phyloP scores from a whole-genome alignment of 2,329 filamentous ascomycete genomes.

The Macrophomina phaseolina region DNA sequence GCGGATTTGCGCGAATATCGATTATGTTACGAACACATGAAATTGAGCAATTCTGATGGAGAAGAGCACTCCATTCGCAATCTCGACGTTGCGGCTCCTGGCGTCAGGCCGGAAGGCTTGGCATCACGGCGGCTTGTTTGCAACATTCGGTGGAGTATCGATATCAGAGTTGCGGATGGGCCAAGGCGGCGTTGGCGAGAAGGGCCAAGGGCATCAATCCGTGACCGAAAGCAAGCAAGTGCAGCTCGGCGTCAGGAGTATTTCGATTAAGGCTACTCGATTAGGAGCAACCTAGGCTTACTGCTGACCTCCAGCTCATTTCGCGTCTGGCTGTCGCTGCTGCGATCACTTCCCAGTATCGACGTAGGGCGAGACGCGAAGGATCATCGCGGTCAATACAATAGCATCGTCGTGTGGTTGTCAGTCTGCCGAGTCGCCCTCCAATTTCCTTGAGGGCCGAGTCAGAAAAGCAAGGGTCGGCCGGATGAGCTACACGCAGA shows the following conservation, averaged over 20 bases:
- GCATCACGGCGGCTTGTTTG: neutral
- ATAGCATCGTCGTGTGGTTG: neutral
- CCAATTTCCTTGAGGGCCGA: slow-evolving; percentile 13
- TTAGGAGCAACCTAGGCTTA: neutral
- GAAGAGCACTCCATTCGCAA: neutral
- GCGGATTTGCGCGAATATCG: neutral
- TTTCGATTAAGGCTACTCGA: neutral
- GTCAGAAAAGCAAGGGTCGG: slow-evolving; percentile 3
- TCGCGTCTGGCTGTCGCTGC: neutral
- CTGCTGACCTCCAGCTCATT: neutral
- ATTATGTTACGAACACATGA: neutral
- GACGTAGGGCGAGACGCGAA: slow-evolving; percentile 5
- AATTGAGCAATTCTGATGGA: neutral
- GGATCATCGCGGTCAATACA: slow-evolving; percentile 10
- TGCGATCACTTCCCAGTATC: neutral
- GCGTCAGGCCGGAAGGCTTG: neutral
- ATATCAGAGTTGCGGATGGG: neutral
- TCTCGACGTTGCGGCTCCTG: neutral
- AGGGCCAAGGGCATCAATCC: neutral
- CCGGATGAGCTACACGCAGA: slow-evolving; percentile 11
- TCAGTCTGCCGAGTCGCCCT: neutral
- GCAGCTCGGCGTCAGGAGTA: neutral
- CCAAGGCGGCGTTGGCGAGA: neutral
- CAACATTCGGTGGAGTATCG: neutral
- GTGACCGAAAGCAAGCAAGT: neutral